Conservation (phyloP, 148 eudicot genomes). For the Rhododendron molle region DNA sequence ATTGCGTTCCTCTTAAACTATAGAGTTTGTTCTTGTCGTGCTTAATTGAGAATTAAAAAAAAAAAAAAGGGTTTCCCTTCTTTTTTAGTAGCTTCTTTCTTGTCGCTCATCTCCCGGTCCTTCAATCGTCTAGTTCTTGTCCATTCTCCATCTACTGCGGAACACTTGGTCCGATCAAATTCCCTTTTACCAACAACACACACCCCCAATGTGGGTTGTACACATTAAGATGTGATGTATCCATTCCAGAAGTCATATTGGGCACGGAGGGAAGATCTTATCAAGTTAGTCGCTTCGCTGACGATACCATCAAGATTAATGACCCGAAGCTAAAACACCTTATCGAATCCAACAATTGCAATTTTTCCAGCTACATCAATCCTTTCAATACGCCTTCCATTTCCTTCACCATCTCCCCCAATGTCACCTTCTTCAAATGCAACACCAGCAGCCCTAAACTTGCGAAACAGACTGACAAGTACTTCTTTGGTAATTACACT, state of each 20-base stretch:
- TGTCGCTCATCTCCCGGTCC: not conserved
- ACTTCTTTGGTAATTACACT: too few species aligned
- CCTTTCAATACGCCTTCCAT: not conserved
- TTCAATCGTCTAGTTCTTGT: slow-evolving; percentile 13
- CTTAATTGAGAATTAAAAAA: not conserved
- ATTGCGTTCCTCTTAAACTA: too few species aligned
- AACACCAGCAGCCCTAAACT: too few species aligned
- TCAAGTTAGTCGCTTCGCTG: not conserved
- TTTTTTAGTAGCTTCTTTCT: not conserved
- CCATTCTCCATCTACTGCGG: slow-evolving; percentile 31
- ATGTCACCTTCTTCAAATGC: too few species aligned
- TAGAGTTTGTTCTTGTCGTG: too few species aligned
- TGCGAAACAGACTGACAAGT: too few species aligned
- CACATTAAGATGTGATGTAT: slow-evolving; percentile 21
- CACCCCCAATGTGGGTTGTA: slow-evolving; percentile 25
- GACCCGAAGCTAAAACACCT: not conserved
- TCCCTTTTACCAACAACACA: slow-evolving; percentile 30
- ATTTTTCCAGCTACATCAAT: too few species aligned
- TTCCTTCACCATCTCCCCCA: too few species aligned
- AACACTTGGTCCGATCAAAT: slow-evolving; percentile 1
- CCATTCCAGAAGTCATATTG: slow-evolving; percentile 11
- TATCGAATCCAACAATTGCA: too few species aligned
- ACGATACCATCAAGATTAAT: not conserved
- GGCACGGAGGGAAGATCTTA: not conserved
- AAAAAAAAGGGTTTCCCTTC: not conserved